Evolutionary conservation across 2,329 filamentous ascomycete species (phyloP), one percentile per base, ranked within the genome.

Genomic region (Xylaria hypoxylon): DNA sequence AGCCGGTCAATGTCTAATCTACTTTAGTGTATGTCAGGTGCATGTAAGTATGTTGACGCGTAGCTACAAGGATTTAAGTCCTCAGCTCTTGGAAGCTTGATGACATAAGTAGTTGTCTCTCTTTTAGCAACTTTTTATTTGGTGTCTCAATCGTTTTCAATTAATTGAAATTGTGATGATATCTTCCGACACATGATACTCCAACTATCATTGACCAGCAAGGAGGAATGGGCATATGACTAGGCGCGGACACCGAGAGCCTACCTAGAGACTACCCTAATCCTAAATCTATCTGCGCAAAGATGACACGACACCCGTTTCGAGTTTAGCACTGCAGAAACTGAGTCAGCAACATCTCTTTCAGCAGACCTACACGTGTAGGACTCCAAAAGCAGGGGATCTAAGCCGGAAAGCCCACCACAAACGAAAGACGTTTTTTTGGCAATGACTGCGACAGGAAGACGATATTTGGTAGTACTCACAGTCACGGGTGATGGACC

Each of bases 401-500:
- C 10, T 33, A 13, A 65, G 19, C 52, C 35, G 26, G 24, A 26
- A 38, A 13, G 13, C 15, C 52, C 24, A 10, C 44, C 26, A 19
- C 19, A 22, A 51, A 33, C 5, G 13, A 40, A 26, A 61, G 2
- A 28, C 31, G 8, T 33, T 15, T 24, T 10, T 17, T 19, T 13
- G 24, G 17, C 11, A 38, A 24, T n/a, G n/a, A 7, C 8, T 24
- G 24, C 47, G 52, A 40, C 24, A 11, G n/a, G 10, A 55, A 59
- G n/a, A 7, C 28, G 15, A 33, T 11, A 50, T 15, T 5, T 24
- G 35, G 17, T 22, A 17, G 13, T 40, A 66, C 68, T 70, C 57
- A 70, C 68, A 15, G 65, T 56, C 4, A 70, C 62, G 13, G 52
- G 50, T 1, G 64, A 65, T 6, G 74, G 74, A 13, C 74, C 74